A percentile compares a stretch with the other conserved stretches of the same genome.
Evolutionary conservation across 176 grass and related monocot genomes (phyloP).

Genomic region (Juncus effusus): DNA sequence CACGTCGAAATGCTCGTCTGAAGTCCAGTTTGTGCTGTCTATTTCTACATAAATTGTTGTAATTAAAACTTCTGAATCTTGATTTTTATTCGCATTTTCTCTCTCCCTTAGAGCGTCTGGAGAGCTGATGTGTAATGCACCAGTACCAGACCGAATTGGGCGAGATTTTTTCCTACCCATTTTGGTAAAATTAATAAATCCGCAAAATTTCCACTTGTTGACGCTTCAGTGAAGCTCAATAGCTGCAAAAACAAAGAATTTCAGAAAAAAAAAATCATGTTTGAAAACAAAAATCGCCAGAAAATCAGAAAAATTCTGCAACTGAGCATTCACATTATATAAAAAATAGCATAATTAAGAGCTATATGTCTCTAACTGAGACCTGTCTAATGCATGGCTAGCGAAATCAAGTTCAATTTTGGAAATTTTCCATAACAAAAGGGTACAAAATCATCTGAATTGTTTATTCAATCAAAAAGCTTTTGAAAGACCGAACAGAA

Average conservation of each 20-base stretch:
- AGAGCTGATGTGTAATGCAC: conserved; percentile 21
- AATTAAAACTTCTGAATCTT: conserved; percentile 16
- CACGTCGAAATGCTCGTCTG: conserved; percentile 50
- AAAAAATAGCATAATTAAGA: neutral
- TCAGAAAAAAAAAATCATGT: neutral
- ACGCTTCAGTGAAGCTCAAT: conserved; percentile 4
- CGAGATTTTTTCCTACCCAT: conserved; percentile 81
- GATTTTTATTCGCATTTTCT: conserved; percentile 35
- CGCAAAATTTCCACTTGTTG: neutral
- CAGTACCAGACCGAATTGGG: conserved; percentile 37
- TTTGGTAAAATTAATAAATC: conserved; percentile 3
- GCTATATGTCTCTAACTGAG: neutral
- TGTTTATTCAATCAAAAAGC: neutral
- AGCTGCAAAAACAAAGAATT: conserved; percentile 9
- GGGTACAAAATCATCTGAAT: neutral
- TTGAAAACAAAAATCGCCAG: neutral
- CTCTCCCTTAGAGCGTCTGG: conserved; percentile 22
- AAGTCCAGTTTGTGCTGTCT: conserved; percentile 26
- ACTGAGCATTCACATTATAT: neutral
- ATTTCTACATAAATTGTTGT: conserved; percentile 55
- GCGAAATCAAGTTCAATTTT: neutral
- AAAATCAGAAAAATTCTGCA: neutral
- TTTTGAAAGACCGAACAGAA: neutral
- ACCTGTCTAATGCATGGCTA: neutral
- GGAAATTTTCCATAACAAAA: neutral